Base-by-base conservation (phyloP, 192 early-diverging fungal species). In the Glomus cerebriforme region DNA sequence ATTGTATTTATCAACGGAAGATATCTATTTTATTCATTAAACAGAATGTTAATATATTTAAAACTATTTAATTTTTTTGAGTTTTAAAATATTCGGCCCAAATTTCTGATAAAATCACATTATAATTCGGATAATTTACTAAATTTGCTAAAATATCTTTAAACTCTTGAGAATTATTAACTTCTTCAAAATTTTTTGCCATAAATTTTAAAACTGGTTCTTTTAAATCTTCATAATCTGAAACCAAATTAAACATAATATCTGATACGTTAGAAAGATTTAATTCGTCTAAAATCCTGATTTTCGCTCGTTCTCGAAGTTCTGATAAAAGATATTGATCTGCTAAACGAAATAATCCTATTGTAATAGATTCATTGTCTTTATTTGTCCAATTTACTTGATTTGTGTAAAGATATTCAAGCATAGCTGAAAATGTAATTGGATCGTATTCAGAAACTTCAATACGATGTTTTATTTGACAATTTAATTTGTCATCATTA, bases 281-380 rank as follows among this genome's bases (percentile, higher is more conserved):
- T 26, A 73, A 32, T 26, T 73, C 72, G 32, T 59, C 49, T 43
- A 58, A 73, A 15, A 73, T 73, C 31, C 72, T n/a, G 13, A 43
- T 17, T 59, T 59, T 73, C 4, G 72, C 72, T 54, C 72, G 7
- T 26, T 73, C 19, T 29, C 72, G 37, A 32, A 73, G 54, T 19
- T 73, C 72, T 59, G 15, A 34, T 47, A 73, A 47, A 29, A 73
- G 54, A 58, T 73, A 73, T 58, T 73, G 43, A 32, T 73, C 72
- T 6, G 72, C 72, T 8, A 73, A 13, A 5, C 72, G 43, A 59
- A 73, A 73, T 22, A 73, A 27, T 32, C 37, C 47, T 10, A 74
- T 4, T 13, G 58, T n/a, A 15, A 26, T 54, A 19, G 45, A 49
- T 1, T 59, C 17, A 22, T 54, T 54, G 22, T 54, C 17, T 22